Evolutionary conservation across 139 green algal genomes (phyloP).

Genomic region (Chlorella sorokiniana): DNA sequence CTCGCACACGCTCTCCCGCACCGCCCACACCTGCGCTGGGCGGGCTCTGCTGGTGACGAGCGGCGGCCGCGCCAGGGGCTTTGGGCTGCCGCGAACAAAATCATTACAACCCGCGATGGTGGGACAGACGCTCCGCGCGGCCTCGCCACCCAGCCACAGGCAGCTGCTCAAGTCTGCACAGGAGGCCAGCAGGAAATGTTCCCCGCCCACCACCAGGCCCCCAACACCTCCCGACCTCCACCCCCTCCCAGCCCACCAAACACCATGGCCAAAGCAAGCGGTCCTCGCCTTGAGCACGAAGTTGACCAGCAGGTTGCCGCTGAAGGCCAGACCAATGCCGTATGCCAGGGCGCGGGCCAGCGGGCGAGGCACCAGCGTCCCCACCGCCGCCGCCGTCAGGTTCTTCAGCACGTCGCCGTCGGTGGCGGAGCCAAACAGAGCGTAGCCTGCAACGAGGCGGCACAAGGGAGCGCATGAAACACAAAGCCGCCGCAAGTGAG

Average conservation of each 20-base stretch:
- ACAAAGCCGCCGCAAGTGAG: not conserved
- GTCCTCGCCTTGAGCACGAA: constrained; percentile 45
- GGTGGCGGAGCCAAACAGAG: constrained; percentile 37
- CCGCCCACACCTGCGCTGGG: constrained; percentile 32
- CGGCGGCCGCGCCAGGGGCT: not conserved
- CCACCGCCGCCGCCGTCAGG: constrained; percentile 25
- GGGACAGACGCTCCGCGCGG: no score
- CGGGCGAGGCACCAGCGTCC: not conserved
- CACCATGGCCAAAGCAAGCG: no score
- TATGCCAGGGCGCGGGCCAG: constrained; percentile 22
- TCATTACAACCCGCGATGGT: no score
- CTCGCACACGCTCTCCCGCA: constrained; percentile 32
- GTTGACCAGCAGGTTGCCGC: constrained; percentile 45
- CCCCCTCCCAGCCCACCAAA: not conserved
- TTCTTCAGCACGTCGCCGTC: constrained; percentile 51
- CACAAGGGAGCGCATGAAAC: not conserved
- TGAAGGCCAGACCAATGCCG: constrained; percentile 16
- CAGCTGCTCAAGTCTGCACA: no score
- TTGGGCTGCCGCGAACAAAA: no score
- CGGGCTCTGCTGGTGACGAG: not conserved
- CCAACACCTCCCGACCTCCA: no score
- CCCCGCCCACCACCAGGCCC: no score
- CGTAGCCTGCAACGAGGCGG: constrained; percentile 32
- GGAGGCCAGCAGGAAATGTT: no score
- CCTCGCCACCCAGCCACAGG: no score